A percentile compares a stretch with the other conserved stretches of the same genome.
phyloP scores from a whole-genome alignment of 2,329 filamentous ascomycete genomes.

The Pseudohalonectria lignicola region DNA sequence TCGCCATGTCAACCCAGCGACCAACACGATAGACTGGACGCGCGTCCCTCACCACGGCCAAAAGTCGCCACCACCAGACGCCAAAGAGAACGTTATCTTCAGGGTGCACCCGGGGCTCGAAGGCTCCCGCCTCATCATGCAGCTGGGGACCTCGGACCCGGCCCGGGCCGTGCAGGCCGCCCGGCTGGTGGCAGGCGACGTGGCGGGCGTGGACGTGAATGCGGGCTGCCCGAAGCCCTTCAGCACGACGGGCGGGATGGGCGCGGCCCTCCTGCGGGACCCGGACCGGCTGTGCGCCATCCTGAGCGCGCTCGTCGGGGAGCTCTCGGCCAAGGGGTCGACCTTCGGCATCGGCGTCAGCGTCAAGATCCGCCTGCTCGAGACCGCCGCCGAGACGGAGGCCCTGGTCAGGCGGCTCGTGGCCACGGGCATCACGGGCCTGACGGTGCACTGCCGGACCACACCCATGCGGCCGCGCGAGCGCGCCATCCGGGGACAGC shows the following conservation, averaged over 20 bases:
- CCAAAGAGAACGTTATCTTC: constrained; percentile 64
- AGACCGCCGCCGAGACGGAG: constrained; percentile 65
- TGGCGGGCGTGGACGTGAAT: constrained; percentile 92
- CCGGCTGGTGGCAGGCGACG: constrained; percentile 72
- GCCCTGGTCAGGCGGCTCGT: constrained; percentile 67
- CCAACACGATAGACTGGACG: constrained; percentile 76
- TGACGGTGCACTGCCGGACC: constrained; percentile 93
- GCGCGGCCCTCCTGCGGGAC: constrained; percentile 75
- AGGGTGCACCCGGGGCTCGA: constrained; percentile 72
- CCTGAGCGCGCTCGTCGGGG: constrained; percentile 66
- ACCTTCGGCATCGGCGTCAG: constrained; percentile 85
- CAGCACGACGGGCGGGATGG: constrained; percentile 89
- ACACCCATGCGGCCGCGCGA: constrained; percentile 91
- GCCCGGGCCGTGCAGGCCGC: constrained; percentile 76
- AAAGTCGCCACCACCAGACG: constrained; percentile 39
- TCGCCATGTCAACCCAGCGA: constrained; percentile 63
- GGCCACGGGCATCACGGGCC: constrained; percentile 77
- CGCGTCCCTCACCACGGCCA: constrained; percentile 62
- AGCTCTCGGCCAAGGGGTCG: constrained; percentile 51
- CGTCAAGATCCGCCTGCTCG: constrained; percentile 88
- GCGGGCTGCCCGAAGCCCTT: constrained; percentile 98
- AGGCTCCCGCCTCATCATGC: constrained; percentile 68
- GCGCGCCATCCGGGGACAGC: constrained; percentile 72
- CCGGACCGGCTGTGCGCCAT: constrained; percentile 80
- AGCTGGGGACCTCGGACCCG: constrained; percentile 81